Base-by-base conservation (phyloP, 805 yeast species). In the Wickerhamiella cacticola region DNA sequence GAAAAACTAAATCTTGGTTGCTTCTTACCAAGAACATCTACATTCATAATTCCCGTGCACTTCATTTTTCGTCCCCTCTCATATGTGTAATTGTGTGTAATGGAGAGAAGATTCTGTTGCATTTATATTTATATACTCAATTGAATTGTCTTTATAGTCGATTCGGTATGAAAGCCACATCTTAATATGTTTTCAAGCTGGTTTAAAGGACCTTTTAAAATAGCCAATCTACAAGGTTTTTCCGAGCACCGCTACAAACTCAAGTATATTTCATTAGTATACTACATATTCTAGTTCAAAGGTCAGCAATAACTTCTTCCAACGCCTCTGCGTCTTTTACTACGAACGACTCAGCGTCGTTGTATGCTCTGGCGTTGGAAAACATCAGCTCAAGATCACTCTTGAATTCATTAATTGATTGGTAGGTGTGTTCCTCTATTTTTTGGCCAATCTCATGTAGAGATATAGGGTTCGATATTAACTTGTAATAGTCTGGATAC, bases 401-500 rank as follows among this genome's bases (percentile, higher is more conserved):
- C 53, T 71, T 63, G 54, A 81, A 69, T 26, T 70, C 76, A 8
- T 68, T 74, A 35, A 69, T 63, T 22, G 68, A 58, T 18, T 42
- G 50, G 50, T 70, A 71, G 16, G 51, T 50, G 4, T 60, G 63
- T 22, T 59, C 56, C 18, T 69, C 67, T 47, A 79, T 57, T 46
- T 69, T 70, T 58, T 70, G 71, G 46, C 66, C 68, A 50, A 82
- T 66, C 53, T 70, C 76, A 45, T 68, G 68, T 45, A 82, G 62
- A 1, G 87, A 72, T 21, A 79, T 74, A 2, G 88, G 87, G 48
- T 65, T 63, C 53, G 67, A 64, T 56, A 82, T 80, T 26, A 80
- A 59, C 56, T 71, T 49, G 67, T 81, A 89, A 62, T 89, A 89
- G 63, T 89, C 96, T 0, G 96, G 92, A 62, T 86, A 89, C 47